phyloP scores from a whole-genome alignment of 768 basidiomycete genomes.

The Multifurca ochricompacta region DNA sequence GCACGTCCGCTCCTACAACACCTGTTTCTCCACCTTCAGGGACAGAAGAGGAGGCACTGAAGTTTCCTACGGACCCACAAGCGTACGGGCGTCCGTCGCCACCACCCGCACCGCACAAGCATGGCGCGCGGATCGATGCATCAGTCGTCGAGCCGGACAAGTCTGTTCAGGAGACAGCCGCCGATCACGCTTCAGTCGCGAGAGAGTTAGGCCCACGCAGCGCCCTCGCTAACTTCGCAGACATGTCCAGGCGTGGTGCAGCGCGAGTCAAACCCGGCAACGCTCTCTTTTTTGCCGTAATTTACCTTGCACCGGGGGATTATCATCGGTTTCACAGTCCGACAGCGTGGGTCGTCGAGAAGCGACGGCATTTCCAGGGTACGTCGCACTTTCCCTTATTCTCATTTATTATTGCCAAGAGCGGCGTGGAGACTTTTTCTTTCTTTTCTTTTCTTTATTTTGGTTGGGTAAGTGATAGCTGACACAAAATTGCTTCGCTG shows the following conservation, averaged over 20 bases:
- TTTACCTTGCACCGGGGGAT: constrained; percentile 97
- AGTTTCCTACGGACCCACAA: constrained; percentile 15
- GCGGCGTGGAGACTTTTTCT: neutral
- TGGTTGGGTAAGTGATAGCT: neutral
- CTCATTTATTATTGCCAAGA: too few species aligned
- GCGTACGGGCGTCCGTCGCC: constrained; percentile 19
- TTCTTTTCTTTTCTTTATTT: neutral
- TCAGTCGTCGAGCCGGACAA: constrained; percentile 56
- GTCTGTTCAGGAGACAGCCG: constrained; percentile 46
- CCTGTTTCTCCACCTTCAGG: constrained; percentile 27
- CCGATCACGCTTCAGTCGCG: constrained; percentile 65
- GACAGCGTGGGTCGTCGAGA: constrained; percentile 95
- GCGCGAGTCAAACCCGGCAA: constrained; percentile 63
- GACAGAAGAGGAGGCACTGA: constrained; percentile 21
- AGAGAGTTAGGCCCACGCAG: constrained; percentile 57
- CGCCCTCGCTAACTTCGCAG: constrained; percentile 31
- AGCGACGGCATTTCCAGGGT: constrained; percentile 90
- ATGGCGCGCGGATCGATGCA: constrained; percentile 65
- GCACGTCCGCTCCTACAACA: constrained; percentile 37
- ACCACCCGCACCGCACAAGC: constrained; percentile 38
- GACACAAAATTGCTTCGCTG: neutral
- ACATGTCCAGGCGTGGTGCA: constrained; percentile 27
- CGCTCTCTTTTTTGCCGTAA: constrained; percentile 84
- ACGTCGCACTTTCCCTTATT: constrained; percentile 22
- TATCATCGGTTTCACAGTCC: constrained; percentile 98